Base-by-base conservation (phyloP, 2,329 filamentous ascomycete species). In the Clonostachys rhizophaga region DNA sequence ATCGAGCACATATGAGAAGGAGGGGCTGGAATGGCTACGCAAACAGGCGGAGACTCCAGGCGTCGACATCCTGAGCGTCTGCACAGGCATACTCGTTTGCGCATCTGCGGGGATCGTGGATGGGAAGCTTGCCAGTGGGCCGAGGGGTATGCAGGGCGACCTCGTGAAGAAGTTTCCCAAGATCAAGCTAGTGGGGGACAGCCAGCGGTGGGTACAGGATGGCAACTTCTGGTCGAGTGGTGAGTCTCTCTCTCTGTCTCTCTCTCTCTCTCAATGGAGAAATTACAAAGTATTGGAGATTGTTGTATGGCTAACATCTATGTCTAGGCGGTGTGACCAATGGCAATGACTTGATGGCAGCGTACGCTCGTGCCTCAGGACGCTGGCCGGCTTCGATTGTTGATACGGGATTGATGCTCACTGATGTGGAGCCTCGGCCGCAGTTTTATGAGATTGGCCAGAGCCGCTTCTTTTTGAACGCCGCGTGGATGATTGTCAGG, bases 211-310 rank as follows among this genome's bases (percentile, higher is more conserved):
- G 76, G 61, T 70, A 36, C 65, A 68, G 47, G 76, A 80, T 50
- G 75, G 75, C 10, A 78, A 75, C 52, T 58, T 81, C 39, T 81
- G 78, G 77, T 73, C 70, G 24, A 74, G 74, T 52, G 76, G 76
- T 76, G 57, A 47, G 70, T 67, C 18, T n/a, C 9, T 42, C 5
- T 20, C 20, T 20, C 20, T 20, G 20, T 20, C 16, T 41, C 20
- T 17, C 3, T 14, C 45, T 46, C 24, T 46, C 24, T 30, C 8
- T 30, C 8, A 10, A 30, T 40, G n/a, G 11, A 5, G 11, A 11
- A 18, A 40, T 30, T 5, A 18, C 37, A 11, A 40, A 18, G 17
- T 5, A 6, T 39, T 17, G 36, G 14, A n/a, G 36, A 17, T 5
- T 6, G 36, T 6, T 24, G 2, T 24, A 10, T 30, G 24, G 8